A percentile compares a stretch with the other conserved stretches of the same genome.
These are phyloP conservation scores for Sarcodon aspratus DNA, from an alignment of 768 basidiomycete species.

Conservation along the genomic window DNA sequence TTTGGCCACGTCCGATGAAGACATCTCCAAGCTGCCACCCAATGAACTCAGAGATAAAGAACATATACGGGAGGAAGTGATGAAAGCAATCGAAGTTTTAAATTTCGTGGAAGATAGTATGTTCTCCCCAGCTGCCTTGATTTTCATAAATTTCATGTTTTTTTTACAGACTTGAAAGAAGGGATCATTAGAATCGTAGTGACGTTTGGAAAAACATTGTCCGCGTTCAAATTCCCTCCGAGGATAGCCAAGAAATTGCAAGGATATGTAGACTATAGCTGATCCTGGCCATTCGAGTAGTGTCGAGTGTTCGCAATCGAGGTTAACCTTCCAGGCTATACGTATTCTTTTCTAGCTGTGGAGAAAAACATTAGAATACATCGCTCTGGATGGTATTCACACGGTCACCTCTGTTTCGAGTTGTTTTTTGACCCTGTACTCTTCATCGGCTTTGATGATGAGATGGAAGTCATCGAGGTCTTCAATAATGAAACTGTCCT, in stretches of 20 bases:
- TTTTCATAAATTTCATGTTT: background rate
- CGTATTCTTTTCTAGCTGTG: constrained; percentile 76
- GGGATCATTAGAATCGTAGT: constrained; percentile 53
- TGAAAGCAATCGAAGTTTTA: constrained; percentile 43
- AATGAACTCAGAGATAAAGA: constrained; percentile 28
- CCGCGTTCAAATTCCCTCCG: constrained; percentile 74
- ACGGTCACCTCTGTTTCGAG: constrained; percentile 61
- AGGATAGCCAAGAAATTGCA: constrained; percentile 56
- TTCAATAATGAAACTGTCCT: constrained; percentile 71
- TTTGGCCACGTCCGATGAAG: constrained; percentile 15
- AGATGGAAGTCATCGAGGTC: constrained; percentile 79
- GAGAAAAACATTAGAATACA: background rate
- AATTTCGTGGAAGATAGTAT: constrained; percentile 48
- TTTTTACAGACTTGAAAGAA: constrained; percentile 45
- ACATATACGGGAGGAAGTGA: constrained; percentile 34
- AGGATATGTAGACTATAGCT: constrained; percentile 57
- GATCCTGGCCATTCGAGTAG: background rate
- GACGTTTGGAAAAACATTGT: constrained; percentile 65
- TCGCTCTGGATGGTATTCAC: background rate
- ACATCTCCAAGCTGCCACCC: constrained; percentile 9
- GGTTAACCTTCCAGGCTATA: constrained; percentile 49
- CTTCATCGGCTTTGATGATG: constrained; percentile 74
- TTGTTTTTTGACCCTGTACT: constrained; percentile 59
- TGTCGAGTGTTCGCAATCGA: background rate
- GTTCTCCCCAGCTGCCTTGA: background rate